Evolutionary conservation across 345 rosid species (phyloP), one percentile per base, ranked within the genome.

Genomic region (Kandelia obovata): DNA sequence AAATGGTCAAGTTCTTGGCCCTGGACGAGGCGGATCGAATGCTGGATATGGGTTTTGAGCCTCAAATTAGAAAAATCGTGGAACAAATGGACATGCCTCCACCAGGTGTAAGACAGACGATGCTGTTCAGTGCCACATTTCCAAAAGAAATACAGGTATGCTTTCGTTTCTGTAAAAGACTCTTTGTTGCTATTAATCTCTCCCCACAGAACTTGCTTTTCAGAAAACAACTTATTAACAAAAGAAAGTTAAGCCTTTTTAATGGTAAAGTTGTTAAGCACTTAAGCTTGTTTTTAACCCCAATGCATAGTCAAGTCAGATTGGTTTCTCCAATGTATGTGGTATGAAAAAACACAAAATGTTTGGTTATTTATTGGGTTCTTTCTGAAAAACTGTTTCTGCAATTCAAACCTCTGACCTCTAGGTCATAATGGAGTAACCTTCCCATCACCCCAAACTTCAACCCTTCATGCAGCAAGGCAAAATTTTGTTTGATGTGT

Each of bases 31-130:
- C 99, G 25, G 99, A 95, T 82, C 85, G 99, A 64, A 95, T 95
- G 99, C 79, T 95, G 67, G 99, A 95, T 77, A 95, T 95, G 99
- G 99, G 99, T 70, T 95, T 95, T 85, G 99, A 95, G 82, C 99
- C 99, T 13, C 99, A 95, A 73, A 95, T 95, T 61, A 85, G 99
- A 66, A 95, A 95, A 75, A 95, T 95, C 68, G 99, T 95, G 3
- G 92, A 94, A 71, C 90, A 94, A 76, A 90, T 84, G 91, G 99
- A 95, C 73, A 95, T 95, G 99, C 97, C 99, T 51, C 90, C 83
- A 16, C 82, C 89, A 17, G 97, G 98, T 53, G 81, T 65, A 32
- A 83, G 98, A 73, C 98, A 94, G 77, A 94, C 98, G 26, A 84
- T 94, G 89, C 83, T 94, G 73, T 94, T 94, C 73, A 94, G 98